Evolutionary conservation across 805 yeast genomes (phyloP).

Genomic region (Candida insectalens): DNA sequence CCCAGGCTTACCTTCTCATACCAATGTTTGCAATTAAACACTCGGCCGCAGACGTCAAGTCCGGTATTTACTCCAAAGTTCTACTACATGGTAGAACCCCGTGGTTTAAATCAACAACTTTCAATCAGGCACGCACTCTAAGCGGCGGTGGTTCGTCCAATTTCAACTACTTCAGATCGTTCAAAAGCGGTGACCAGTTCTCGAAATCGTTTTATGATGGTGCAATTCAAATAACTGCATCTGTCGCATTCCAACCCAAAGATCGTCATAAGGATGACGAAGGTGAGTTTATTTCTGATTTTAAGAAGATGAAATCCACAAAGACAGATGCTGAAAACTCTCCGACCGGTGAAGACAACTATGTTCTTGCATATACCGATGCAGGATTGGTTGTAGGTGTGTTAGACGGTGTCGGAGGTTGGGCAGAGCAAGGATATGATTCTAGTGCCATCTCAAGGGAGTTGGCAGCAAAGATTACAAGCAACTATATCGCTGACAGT

Average conservation of each 20-base stretch:
- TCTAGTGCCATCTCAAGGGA: conserved; percentile 82
- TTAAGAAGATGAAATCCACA: conserved; percentile 14
- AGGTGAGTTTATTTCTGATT: conserved; percentile 18
- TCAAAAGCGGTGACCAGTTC: conserved; percentile 20
- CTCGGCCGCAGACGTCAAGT: no score
- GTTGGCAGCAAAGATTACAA: conserved; percentile 48
- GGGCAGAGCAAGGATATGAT: conserved; percentile 89
- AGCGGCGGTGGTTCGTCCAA: no score
- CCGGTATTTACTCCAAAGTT: no score
- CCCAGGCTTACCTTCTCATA: no score
- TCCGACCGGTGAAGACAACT: conserved; percentile 74
- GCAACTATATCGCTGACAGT: conserved; percentile 19
- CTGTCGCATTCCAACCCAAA: conserved; percentile 71
- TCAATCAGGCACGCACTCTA: no score
- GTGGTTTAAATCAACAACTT: no score
- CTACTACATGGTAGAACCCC: no score
- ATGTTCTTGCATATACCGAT: conserved; percentile 38
- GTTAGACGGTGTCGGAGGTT: conserved; percentile 97
- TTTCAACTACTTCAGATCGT: conserved; percentile 15
- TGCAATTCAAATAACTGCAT: conserved; percentile 37
- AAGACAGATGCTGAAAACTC: conserved; percentile 25
- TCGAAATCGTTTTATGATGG: conserved; percentile 16
- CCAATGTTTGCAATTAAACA: no score
- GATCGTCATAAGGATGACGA: conserved; percentile 32
- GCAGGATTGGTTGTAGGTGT: conserved; percentile 59